A percentile compares a stretch with the other conserved stretches of the same genome.
Conservation (phyloP, 2,329 filamentous ascomycete genomes). For the Ophiosphaerella narmari region DNA sequence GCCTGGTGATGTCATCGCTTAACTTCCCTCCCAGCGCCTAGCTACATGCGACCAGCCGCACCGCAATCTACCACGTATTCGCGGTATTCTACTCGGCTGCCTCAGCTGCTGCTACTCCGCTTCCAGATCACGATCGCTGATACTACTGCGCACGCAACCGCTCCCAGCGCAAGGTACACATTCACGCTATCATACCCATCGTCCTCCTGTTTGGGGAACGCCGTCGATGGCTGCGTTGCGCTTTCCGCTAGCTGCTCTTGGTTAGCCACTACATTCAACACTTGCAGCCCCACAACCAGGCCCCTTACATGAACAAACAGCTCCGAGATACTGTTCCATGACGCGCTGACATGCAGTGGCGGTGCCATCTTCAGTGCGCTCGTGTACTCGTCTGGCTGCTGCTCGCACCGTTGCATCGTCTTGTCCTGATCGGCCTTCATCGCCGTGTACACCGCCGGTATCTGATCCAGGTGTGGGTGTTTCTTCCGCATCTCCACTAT, state of each 20-base stretch:
- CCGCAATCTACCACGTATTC: neutral
- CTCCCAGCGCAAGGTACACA: constrained; percentile 83
- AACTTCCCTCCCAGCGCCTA: constrained; percentile 2
- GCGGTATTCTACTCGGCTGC: neutral
- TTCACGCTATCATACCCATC: constrained; percentile 78
- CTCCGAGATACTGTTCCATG: constrained; percentile 91
- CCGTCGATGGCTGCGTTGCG: constrained; percentile 84
- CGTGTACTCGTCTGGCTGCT: constrained; percentile 87
- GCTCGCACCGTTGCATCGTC: constrained; percentile 91
- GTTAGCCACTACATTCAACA: constrained; percentile 17
- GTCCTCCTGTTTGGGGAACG: constrained; percentile 88
- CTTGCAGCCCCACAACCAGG: neutral
- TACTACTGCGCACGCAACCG: constrained; percentile 63
- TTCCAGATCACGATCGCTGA: constrained; percentile 66
- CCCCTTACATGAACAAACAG: constrained; percentile 74
- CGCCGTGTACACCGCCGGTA: constrained; percentile 89
- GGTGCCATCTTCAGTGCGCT: constrained; percentile 83
- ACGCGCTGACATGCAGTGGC: constrained; percentile 91
- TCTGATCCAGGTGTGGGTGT: constrained; percentile 81
- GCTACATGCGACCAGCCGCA: neutral
- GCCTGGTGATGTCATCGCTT: constrained; percentile 14
- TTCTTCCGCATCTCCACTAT: constrained; percentile 80
- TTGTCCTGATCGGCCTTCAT: constrained; percentile 96
- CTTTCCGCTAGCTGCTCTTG: constrained; percentile 74
- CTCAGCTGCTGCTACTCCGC: constrained; percentile 39